Evolutionary conservation across 75 land plant genomes (phyloP).

Genomic region (Selaginella moellendorffii): DNA sequence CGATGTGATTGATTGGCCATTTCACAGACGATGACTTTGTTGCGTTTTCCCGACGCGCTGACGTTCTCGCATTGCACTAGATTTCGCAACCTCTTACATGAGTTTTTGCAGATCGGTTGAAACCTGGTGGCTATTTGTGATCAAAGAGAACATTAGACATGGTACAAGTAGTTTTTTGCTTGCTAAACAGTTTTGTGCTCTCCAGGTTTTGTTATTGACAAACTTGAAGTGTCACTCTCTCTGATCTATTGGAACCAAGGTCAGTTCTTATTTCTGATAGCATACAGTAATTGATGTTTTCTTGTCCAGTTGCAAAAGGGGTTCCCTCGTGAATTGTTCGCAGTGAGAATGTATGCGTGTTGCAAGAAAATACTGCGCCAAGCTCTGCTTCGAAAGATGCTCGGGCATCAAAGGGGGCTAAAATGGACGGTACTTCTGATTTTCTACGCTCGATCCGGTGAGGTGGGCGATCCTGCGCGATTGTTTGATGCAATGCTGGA

Average conservation of each 20-base stretch:
- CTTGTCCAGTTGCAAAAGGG: conserved; percentile 65
- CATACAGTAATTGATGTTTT: too few relatives aligned
- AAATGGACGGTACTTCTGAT: too few relatives aligned
- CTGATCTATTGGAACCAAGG: conserved; percentile 66
- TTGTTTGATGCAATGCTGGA: too few relatives aligned
- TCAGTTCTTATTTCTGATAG: too few relatives aligned
- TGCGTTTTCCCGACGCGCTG: conserved; percentile 82
- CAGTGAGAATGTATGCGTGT: conserved; percentile 93
- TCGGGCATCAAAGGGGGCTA: too few relatives aligned
- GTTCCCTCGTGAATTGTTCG: conserved; percentile 65
- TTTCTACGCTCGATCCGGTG: too few relatives aligned
- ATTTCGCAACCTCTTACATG: too few relatives aligned
- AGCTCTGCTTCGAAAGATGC: too few relatives aligned
- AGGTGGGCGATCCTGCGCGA: too few relatives aligned
- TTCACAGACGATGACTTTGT: conserved; percentile 79
- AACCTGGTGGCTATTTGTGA: conserved; percentile 72
- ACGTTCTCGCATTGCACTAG: too few relatives aligned
- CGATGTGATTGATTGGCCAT: conserved; percentile 97
- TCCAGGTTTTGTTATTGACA: conserved; percentile 89
- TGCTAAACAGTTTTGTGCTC: background rate
- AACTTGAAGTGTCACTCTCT: conserved; percentile 86
- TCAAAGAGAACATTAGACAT: conserved; percentile 73
- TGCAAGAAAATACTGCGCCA: too few relatives aligned
- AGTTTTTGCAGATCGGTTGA: conserved; percentile 54
- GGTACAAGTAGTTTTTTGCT: conserved; percentile 34